Evolutionary conservation across 306 rosid species (phyloP).

Genomic region (Benincasa hispida): DNA sequence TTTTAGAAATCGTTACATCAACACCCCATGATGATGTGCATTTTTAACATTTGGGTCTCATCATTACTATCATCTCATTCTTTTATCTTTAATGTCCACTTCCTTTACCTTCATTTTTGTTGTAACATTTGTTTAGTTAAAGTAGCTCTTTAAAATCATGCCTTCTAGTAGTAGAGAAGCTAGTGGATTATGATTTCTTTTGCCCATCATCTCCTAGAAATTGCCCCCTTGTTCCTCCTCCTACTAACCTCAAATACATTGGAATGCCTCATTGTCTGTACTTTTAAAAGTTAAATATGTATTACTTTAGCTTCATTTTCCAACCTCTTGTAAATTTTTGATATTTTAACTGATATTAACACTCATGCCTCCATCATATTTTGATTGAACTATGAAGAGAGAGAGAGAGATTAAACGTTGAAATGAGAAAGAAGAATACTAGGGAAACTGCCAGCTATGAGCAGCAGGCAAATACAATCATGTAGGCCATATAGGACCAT

Average conservation of each 20-base stretch:
- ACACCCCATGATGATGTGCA: conserved; percentile 3
- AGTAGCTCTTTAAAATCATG: neutral
- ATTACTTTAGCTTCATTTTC: neutral
- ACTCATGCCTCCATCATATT: neutral
- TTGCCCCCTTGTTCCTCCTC: neutral
- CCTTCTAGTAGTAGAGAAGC: neutral
- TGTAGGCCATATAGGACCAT: conserved; percentile 1
- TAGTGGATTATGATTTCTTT: neutral
- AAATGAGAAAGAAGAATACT: neutral
- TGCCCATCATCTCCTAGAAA: neutral
- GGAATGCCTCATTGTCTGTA: neutral
- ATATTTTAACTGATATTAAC: neutral
- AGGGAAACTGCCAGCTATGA: conserved; percentile 7
- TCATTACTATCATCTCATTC: conserved; percentile 1
- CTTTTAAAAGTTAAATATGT: neutral
- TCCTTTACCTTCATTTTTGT: neutral
- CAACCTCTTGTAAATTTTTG: neutral
- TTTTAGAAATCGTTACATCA: no score
- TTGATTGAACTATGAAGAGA: neutral
- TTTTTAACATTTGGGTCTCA: conserved; percentile 8
- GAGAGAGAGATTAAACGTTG: neutral
- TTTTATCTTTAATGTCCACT: neutral
- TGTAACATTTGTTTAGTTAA: neutral
- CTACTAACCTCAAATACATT: neutral
- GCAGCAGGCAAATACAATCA: conserved; percentile 5